Conservation (phyloP, 345 rosid species). For the Cochlearia excelsa region DNA sequence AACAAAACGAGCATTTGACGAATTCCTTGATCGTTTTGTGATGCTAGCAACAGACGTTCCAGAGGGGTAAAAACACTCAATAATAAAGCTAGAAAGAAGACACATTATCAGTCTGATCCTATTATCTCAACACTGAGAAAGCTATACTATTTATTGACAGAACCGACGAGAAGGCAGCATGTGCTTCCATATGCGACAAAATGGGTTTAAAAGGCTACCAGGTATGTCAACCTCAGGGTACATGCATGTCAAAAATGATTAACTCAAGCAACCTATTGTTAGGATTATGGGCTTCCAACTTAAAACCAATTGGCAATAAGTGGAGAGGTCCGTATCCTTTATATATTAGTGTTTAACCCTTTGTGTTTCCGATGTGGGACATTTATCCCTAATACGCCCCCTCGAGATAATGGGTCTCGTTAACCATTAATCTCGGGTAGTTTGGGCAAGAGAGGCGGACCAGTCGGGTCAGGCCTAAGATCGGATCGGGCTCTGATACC, state of each 20-base stretch:
- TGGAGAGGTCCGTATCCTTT: too few species aligned
- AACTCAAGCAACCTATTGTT: not conserved
- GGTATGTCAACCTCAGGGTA: conserved; percentile 40
- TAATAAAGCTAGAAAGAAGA: conserved; percentile 12
- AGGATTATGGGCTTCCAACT: too few species aligned
- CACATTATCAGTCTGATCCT: not conserved
- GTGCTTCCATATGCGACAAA: conserved; percentile 50
- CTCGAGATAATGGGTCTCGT: too few species aligned
- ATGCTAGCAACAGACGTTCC: conserved; percentile 61
- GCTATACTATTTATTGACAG: conserved; percentile 34
- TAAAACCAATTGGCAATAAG: too few species aligned
- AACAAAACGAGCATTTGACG: conserved; percentile 70
- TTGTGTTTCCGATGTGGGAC: too few species aligned
- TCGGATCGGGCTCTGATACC: too few species aligned
- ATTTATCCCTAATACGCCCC: too few species aligned
- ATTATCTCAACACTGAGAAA: conserved; percentile 10
- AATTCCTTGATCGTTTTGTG: conserved; percentile 76
- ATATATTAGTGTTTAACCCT: too few species aligned
- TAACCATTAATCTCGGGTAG: too few species aligned
- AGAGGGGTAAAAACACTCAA: conserved; percentile 55
- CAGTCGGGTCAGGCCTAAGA: too few species aligned
- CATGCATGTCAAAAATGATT: conserved; percentile 12
- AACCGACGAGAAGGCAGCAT: conserved; percentile 54
- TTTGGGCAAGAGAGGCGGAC: too few species aligned
- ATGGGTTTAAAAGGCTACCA: conserved; percentile 64